Percentiles rank a stretch among this genome's conserved stretches.
Conservation (phyloP, 2,329 filamentous ascomycete species). For the Epichloe gansuensis region DNA sequence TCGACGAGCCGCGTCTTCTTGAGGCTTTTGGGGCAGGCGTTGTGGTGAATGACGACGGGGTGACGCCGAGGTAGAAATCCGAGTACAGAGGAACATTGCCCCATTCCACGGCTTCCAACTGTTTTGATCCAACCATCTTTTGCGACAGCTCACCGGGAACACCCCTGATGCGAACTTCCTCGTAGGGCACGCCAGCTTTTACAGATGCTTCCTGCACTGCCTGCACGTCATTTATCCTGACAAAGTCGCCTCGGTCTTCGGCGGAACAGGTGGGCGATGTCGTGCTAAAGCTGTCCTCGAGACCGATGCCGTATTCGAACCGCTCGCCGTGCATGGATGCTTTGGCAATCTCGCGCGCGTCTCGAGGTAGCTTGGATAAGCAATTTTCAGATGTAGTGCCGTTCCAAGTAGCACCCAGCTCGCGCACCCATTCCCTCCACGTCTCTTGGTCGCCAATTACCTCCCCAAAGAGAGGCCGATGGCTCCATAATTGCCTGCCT, state of each 20-base stretch:
- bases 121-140: background rate
- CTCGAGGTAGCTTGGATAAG: constrained; percentile 5
- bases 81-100: constrained; percentile 22
- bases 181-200: constrained; percentile 11
- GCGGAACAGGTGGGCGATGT: constrained; percentile 17
- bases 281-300: constrained; percentile 27
- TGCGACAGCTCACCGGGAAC: constrained; percentile 16
- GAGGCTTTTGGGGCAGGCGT: constrained; percentile 21
- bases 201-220: constrained; percentile 14
- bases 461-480: constrained; percentile 25
- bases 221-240: constrained; percentile 15
- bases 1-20: constrained; percentile 20
- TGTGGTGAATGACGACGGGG: constrained; percentile 25
- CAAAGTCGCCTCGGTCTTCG: constrained; percentile 25
- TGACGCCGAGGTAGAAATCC: constrained; percentile 24
- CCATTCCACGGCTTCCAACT: constrained; percentile 14
- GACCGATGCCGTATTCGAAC: constrained; percentile 27
- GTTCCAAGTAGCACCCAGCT: constrained; percentile 21
- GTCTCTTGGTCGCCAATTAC: constrained; percentile 28
- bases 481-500: constrained; percentile 25
- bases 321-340: constrained; percentile 16
- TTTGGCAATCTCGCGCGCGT: constrained; percentile 16
- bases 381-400: constrained; percentile 12
- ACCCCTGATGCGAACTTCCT: constrained; percentile 14
- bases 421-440: constrained; percentile 21